phyloP scores from a whole-genome alignment of 495 filamentous ascomycete species.

The Neurospora terricola region DNA sequence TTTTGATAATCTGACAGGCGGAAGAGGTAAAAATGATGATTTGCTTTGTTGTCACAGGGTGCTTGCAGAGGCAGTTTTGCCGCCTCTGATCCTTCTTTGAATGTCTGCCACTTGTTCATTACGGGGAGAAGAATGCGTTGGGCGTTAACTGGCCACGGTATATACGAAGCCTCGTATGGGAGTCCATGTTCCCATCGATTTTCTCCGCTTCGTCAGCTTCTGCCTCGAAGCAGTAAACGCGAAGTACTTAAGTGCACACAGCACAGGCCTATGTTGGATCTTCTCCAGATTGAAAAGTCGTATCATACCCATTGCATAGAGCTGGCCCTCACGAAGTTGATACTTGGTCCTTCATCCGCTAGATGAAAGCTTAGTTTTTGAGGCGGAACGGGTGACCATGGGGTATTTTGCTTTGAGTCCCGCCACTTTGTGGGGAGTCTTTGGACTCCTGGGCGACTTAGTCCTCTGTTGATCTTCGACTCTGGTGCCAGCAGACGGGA shows the following conservation, averaged over 20 bases:
- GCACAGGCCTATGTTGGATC: background rate
- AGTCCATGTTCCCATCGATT: background rate
- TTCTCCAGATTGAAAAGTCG: background rate
- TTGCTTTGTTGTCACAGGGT: background rate
- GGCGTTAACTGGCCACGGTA: background rate
- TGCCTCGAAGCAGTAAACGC: background rate
- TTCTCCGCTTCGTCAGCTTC: background rate
- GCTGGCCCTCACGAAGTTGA: background rate
- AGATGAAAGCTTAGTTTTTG: background rate
- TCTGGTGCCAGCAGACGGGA: background rate
- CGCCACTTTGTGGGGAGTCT: background rate
- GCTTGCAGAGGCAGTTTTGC: background rate
- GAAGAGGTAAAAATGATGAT: background rate
- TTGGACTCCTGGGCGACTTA: background rate
- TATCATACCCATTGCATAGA: background rate
- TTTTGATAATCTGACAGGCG: background rate
- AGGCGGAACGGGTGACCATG: background rate
- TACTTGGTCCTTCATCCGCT: background rate
- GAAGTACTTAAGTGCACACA: background rate
- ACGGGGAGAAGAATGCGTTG: background rate
- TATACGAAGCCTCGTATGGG: background rate
- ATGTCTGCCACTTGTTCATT: background rate
- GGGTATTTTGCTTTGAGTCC: background rate
- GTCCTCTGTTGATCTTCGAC: background rate
- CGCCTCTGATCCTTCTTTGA: background rate